Evolutionary conservation across 306 rosid species (phyloP).

Genomic region (Psophocarpus tetragonolobus): DNA sequence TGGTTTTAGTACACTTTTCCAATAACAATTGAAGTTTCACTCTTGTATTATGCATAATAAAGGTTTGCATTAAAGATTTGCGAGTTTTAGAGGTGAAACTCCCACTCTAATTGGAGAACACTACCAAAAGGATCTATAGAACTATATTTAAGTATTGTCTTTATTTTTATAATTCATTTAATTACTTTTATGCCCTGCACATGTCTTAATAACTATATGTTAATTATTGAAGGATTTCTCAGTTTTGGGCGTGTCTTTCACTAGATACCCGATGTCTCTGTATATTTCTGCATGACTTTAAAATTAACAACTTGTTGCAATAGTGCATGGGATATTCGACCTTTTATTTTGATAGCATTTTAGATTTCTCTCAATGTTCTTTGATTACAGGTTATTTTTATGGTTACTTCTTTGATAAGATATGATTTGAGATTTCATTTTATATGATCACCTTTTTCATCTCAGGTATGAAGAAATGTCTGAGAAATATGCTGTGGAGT

Average conservation of each 20-base stretch:
- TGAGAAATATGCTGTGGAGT: conserved; percentile 61
- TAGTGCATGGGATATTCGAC: not conserved
- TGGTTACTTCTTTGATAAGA: not conserved
- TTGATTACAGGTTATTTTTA: not conserved
- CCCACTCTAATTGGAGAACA: not conserved
- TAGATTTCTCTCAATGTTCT: not conserved
- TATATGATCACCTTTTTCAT: not conserved
- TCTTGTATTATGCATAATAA: not conserved
- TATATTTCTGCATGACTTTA: not conserved
- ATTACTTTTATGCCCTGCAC: not conserved
- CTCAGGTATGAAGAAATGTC: conserved; percentile 69
- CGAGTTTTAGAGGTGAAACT: not conserved
- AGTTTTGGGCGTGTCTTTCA: not conserved
- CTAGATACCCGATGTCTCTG: not conserved
- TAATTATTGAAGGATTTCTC: not conserved
- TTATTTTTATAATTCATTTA: not conserved
- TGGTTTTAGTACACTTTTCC: not conserved
- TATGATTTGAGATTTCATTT: conserved; percentile 3
- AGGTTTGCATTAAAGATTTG: not conserved
- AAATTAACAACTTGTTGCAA: not conserved
- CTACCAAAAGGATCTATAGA: not conserved
- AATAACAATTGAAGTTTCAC: not conserved
- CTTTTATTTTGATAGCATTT: not conserved
- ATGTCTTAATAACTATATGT: not conserved
- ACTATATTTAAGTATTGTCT: not conserved